These are phyloP conservation scores for Phytophthora cryptogea DNA, from an alignment of 352 stramenopile species.

Conservation along the genomic window DNA sequence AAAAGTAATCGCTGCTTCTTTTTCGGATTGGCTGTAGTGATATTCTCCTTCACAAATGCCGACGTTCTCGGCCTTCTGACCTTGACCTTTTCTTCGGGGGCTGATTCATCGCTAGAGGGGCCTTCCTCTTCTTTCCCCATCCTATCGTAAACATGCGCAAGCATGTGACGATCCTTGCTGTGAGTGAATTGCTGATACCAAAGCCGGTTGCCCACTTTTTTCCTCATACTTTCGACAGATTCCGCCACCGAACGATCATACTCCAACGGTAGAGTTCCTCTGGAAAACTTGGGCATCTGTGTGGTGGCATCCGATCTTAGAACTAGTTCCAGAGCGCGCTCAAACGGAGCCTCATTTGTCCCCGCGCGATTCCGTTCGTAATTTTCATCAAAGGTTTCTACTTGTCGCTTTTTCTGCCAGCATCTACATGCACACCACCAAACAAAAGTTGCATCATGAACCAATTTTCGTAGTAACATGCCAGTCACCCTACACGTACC, in stretches of 20 bases:
- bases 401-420: slow-evolving; percentile 50
- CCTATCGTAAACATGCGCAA: slow-evolving; percentile 31
- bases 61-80: slow-evolving; percentile 7
- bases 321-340: slow-evolving; percentile 40
- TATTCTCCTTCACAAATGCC: background rate
- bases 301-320: slow-evolving; percentile 47
- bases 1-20: slow-evolving; percentile 1
- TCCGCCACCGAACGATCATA: slow-evolving; percentile 31
- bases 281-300: slow-evolving; percentile 58
- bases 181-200: slow-evolving; percentile 53
- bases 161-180: slow-evolving; percentile 46
- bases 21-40: background rate
- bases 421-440: slow-evolving; percentile 28
- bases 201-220: slow-evolving; percentile 38
- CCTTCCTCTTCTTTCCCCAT: slow-evolving; percentile 10
- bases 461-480: background rate
- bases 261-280: slow-evolving; percentile 47
- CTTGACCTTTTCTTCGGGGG: background rate
- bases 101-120: slow-evolving; percentile 7
- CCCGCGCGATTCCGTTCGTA: slow-evolving; percentile 42
- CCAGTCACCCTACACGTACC: slow-evolving; percentile 20
- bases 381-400: slow-evolving; percentile 41
- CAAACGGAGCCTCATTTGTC: slow-evolving; percentile 41
- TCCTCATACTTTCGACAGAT: slow-evolving; percentile 40
- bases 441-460: background rate